A percentile compares a stretch with the other conserved stretches of the same genome.
Conservation (phyloP, 2,329 filamentous ascomycete genomes). For the Aspergillus ochraceus region DNA sequence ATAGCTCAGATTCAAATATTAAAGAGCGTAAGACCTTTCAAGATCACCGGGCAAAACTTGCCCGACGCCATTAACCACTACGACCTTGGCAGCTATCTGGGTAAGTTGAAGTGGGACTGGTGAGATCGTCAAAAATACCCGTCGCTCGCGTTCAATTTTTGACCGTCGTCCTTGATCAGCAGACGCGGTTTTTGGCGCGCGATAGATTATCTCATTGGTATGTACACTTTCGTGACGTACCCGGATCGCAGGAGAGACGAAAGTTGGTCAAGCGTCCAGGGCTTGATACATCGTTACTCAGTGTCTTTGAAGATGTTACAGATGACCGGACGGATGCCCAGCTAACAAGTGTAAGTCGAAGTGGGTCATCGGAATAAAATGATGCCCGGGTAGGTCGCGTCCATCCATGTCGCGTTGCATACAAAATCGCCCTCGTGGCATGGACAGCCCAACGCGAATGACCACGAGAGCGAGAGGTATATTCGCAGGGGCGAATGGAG, state of each 20-base stretch:
- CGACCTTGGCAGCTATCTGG: constrained; percentile 5
- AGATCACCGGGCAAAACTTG: background rate
- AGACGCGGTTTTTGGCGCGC: constrained; percentile 2
- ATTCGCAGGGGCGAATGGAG: background rate
- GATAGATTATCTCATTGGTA: constrained; percentile 4
- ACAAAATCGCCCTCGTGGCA: background rate
- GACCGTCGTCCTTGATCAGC: background rate
- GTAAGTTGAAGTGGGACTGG: constrained; percentile 4
- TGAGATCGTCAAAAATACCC: background rate
- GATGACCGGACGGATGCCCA: constrained; percentile 2
- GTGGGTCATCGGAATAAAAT: constrained; percentile 1
- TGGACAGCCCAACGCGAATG: background rate
- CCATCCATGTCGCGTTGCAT: background rate
- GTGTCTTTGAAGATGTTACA: constrained; percentile 1
- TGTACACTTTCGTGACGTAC: constrained; percentile 3
- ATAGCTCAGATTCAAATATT: background rate
- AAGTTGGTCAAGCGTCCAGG: constrained; percentile 1
- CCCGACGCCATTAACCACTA: background rate
- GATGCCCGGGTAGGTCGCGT: constrained; percentile 1
- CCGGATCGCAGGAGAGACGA: constrained; percentile 1
- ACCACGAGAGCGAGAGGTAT: background rate
- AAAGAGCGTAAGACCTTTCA: background rate
- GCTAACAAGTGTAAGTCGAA: background rate
- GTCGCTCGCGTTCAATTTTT: background rate
- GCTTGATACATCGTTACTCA: constrained; percentile 3